Conservation (phyloP, 2,329 filamentous ascomycete genomes). For the Colletotrichum sp. region DNA sequence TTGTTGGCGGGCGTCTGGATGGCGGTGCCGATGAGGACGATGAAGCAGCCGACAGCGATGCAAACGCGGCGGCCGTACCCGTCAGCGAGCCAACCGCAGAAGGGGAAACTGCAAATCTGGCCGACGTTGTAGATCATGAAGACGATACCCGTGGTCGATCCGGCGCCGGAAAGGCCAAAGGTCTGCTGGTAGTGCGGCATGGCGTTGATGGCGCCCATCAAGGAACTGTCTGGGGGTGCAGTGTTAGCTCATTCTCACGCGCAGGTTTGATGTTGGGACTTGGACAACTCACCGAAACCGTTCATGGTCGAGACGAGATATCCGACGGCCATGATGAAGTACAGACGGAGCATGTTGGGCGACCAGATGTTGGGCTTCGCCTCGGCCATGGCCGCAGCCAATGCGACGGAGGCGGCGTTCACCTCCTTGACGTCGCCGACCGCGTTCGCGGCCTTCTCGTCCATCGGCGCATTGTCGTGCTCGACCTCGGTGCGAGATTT, state of each 20-base stretch:
- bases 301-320: constrained; percentile 34
- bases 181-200: constrained; percentile 50
- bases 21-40: constrained; percentile 53
- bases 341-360: constrained; percentile 36
- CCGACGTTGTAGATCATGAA: constrained; percentile 53
- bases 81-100: constrained; percentile 53
- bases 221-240: constrained; percentile 44
- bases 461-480: constrained; percentile 7
- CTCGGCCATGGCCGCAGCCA: constrained; percentile 36
- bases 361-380: constrained; percentile 38
- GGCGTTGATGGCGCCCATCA: constrained; percentile 44
- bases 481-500: constrained; percentile 11
- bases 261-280: not conserved
- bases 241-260: not conserved
- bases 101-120: constrained; percentile 52
- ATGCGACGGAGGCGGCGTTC: constrained; percentile 38
- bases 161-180: constrained; percentile 46
- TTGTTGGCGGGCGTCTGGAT: constrained; percentile 44
- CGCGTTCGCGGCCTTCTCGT: constrained; percentile 6
- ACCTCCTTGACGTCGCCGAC: constrained; percentile 33
- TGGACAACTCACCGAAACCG: constrained; percentile 26
- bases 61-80: constrained; percentile 53
- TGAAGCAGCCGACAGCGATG: constrained; percentile 53
- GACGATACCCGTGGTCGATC: constrained; percentile 47
- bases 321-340: constrained; percentile 27